Base-by-base conservation (phyloP, 83 land plant species). In the Thuja plicata region DNA sequence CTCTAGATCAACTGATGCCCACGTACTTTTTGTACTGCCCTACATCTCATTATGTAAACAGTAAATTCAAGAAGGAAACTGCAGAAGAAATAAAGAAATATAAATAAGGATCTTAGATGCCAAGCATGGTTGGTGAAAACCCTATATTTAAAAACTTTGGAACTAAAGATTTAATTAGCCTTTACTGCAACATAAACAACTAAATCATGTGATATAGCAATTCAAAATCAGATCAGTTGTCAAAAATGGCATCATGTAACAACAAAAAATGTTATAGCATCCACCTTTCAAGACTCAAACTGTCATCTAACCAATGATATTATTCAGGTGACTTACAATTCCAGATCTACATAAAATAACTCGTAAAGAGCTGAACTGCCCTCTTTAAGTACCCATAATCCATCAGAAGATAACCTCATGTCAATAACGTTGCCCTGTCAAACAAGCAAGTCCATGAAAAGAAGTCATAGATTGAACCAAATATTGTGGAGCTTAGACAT, bases 371-470 rank as follows among this genome's bases (percentile, higher is more conserved):
- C 35, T n/a, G 92, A 81, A 78, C 91, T 94, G 78, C 90, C 92
- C 76, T 94, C 93, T 81, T 90, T 95, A 9, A 95, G 91, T 71
- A 95, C 89, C 92, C 94, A 94, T 54, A 95, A 88, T 86, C 89
- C 93, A 60, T 90, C 54, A 52, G 86, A 81, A 40, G 90, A 83
- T 78, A 95, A 77, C 89, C 89, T 92, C 82, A 94, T 82, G 88
- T 95, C 95, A 87, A 95, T 87, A 24, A 92, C 90, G 87, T 38
- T 87, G 10, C 94, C 95, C 96, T 95, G 89, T 60, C 40, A 55
- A 8, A 86, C 16, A 32, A 86, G 30, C 24, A n/a, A 54, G 21
- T 37, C 71, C 40, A 85, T 85, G n/a, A 55, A 66, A 24, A 54
- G 16, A 66, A 87, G 84, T 34, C 10, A 27, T 46, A 86, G 13